These are phyloP conservation scores for Boletus speciosus DNA, from an alignment of 768 basidiomycete species.

Conservation along the genomic window DNA sequence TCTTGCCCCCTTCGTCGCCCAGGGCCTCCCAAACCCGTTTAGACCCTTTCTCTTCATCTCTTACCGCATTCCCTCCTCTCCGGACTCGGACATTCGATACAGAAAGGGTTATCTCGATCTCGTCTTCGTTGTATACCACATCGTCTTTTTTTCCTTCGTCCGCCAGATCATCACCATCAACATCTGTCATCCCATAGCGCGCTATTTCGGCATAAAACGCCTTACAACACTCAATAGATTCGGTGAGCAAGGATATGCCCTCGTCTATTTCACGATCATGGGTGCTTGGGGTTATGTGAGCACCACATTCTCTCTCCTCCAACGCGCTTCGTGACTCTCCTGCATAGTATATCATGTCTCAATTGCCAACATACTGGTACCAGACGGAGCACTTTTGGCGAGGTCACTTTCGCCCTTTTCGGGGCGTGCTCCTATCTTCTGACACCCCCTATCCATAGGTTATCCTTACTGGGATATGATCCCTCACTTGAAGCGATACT, in stretches of 20 bases:
- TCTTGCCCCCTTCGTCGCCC: slow-evolving; percentile 43
- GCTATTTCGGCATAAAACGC: slow-evolving; percentile 65
- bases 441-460: slow-evolving; percentile 38
- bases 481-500: slow-evolving; percentile 83
- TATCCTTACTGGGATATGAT: slow-evolving; percentile 92
- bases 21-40: slow-evolving; percentile 68
- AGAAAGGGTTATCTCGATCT: slow-evolving; percentile 74
- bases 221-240: slow-evolving; percentile 74
- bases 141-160: slow-evolving; percentile 86
- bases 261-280: slow-evolving; percentile 72
- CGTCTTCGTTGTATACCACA: slow-evolving; percentile 74
- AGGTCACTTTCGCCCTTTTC: slow-evolving; percentile 38
- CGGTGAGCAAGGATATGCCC: slow-evolving; percentile 87
- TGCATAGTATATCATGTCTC: slow-evolving; percentile 75
- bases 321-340: background rate
- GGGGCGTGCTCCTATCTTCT: background rate
- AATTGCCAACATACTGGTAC: slow-evolving; percentile 84
- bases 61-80: slow-evolving; percentile 50
- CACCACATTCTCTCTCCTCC: background rate
- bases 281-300: slow-evolving; percentile 78
- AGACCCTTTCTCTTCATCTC: slow-evolving; percentile 68
- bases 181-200: slow-evolving; percentile 64
- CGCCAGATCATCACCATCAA: slow-evolving; percentile 71
- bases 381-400: slow-evolving; percentile 82
- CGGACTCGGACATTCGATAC: slow-evolving; percentile 57